A percentile compares a stretch with the other conserved stretches of the same genome.
phyloP scores from a whole-genome alignment of 805 yeast genomes.

The Saccharomyces eubayanus region DNA sequence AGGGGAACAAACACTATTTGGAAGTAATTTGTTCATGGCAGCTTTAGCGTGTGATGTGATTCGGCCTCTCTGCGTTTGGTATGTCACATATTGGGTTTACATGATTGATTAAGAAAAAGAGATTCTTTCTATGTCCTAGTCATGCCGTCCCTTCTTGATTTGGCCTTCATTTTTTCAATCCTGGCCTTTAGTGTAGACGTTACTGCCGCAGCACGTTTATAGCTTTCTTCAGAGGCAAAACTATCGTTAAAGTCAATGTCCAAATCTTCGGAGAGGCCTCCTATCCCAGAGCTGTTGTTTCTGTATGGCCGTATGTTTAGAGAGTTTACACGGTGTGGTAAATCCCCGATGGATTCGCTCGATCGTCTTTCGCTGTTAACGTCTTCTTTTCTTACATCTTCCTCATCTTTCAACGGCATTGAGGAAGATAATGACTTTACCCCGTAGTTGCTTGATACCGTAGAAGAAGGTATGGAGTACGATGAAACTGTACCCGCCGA shows the following conservation, averaged over 20 bases:
- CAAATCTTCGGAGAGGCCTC: conserved; percentile 2
- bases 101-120: not conserved
- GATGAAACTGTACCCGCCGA: not conserved
- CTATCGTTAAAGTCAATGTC: conserved; percentile 9
- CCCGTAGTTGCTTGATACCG: conserved; percentile 12
- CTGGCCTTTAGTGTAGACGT: conserved; percentile 79
- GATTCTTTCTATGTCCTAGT: not conserved
- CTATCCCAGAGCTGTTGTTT: not conserved
- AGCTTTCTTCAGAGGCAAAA: conserved; percentile 53
- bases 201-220: conserved; percentile 87
- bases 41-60: not conserved
- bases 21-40: too few species aligned
- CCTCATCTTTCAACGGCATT: conserved; percentile 10
- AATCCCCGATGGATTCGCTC: conserved; percentile 25
- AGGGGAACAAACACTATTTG: not conserved
- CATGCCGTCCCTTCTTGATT: conserved; percentile 8
- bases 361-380: conserved; percentile 10
- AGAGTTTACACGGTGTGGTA: conserved; percentile 26
- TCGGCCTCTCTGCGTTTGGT: not conserved
- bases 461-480: conserved; percentile 5
- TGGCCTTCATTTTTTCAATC: conserved; percentile 81
- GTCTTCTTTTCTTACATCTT: conserved; percentile 1
- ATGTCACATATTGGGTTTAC: not conserved
- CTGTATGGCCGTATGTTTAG: conserved; percentile 10
- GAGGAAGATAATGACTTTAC: conserved; percentile 14